Base-by-base conservation (phyloP, 2,329 filamentous ascomycete genomes). In the Zelopaecilomyces penicillatus region DNA sequence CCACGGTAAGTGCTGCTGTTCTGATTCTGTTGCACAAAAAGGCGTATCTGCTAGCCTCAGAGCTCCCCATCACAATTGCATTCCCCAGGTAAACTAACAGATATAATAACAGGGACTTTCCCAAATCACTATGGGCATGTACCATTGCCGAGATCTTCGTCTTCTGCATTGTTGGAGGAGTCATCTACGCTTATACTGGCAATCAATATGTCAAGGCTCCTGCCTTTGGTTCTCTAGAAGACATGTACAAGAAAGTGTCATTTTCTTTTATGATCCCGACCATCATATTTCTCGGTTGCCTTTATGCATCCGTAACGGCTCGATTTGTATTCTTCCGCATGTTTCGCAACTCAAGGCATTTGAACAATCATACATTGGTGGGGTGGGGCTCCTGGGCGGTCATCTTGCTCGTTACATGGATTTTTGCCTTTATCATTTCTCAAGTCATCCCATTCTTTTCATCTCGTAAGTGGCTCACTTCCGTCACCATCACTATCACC, bases 211-310 rank as follows among this genome's bases (percentile, higher is more conserved):
- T 89, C 67, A 90, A 84, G 0, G 72, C 86, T 0, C 90, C 90
- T 0, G 90, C 90, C 0, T 96, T 96, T 54, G 89, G 88, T 8
- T 90, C 87, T 1, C 71, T 96, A 26, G 75, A 84, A 36, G 78
- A 86, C 39, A 71, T 83, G 2, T 93, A 83, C 68, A 89, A 93
- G 69, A 95, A 95, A 69, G 75, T 93, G 2, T 78, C 87, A 0
- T 96, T 95, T 65, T 89, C 85, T 9, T 95, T 96, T 70, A 95
- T 95, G 89, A 85, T 96, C 30, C 90, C 90, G 0, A 96, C 90
- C 0, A 75, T 96, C 52, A 88, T 96, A 59, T 96, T 96, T 70
- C 67, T 96, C 4, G 90, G 90, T 6, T 87, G 94, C 1, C 66
- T 96, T 12, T 96, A 96, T 61, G 89, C 90, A 10, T 93, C 87